Conservation (phyloP, 2,329 filamentous ascomycete species). For the Xenosphaeropsis pyriputrescens region DNA sequence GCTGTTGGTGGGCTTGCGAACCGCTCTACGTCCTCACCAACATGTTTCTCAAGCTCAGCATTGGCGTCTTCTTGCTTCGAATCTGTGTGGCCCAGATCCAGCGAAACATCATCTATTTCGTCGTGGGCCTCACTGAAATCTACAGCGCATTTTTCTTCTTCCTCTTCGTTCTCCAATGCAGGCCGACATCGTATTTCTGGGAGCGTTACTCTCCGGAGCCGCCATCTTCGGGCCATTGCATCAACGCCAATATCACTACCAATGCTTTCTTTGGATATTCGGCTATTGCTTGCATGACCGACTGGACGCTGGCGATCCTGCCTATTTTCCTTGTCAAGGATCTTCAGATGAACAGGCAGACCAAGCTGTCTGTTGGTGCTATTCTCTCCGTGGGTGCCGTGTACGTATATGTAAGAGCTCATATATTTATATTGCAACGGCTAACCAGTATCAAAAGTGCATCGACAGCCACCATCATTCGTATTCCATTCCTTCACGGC, state of each 20-base stretch:
- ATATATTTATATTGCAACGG: too few relatives aligned
- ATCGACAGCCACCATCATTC: conserved; percentile 20
- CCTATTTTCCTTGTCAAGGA: conserved; percentile 35
- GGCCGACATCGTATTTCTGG: conserved; percentile 33
- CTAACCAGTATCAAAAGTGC: conserved; percentile 10
- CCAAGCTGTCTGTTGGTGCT: conserved; percentile 29
- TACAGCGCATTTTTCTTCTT: conserved; percentile 27
- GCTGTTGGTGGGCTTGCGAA: conserved; percentile 13
- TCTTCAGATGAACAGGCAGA: conserved; percentile 29
- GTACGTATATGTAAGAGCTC: conserved; percentile 16
- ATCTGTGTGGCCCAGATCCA: conserved; percentile 21
- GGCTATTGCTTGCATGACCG: conserved; percentile 26
- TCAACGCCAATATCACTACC: conserved; percentile 23
- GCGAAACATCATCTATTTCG: conserved; percentile 20
- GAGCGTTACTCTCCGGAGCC: conserved; percentile 19
- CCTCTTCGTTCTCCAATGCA: conserved; percentile 33
- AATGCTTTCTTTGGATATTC: conserved; percentile 29
- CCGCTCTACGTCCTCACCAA: conserved; percentile 24
- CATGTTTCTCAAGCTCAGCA: conserved; percentile 23
- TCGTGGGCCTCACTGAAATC: conserved; percentile 18
- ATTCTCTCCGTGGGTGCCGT: conserved; percentile 34
- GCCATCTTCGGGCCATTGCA: conserved; percentile 21
- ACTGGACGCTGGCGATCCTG: conserved; percentile 32
- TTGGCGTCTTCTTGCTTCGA: conserved; percentile 25
- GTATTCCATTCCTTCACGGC: conserved; percentile 20